A percentile compares a stretch with the other conserved stretches of the same genome.
Conservation (phyloP, 495 filamentous ascomycete species). For the Astrocystis sublimbata region DNA sequence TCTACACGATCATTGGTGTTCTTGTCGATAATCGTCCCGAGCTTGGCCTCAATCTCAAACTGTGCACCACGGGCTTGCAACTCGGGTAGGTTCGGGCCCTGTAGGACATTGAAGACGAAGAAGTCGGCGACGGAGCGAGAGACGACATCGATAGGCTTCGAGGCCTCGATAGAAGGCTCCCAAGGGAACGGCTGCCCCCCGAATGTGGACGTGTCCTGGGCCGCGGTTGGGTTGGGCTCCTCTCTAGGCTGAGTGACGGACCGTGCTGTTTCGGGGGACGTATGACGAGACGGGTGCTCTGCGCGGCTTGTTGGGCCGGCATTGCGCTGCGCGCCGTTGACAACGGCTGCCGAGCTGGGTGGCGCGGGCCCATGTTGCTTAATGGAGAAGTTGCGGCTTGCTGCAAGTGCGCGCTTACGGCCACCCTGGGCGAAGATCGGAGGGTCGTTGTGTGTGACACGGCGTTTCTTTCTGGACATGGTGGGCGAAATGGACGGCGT, state of each 20-base stretch:
- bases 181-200: slow-evolving; percentile 52
- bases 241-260: slow-evolving; percentile 30
- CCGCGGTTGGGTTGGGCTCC: slow-evolving; percentile 16
- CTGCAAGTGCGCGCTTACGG: slow-evolving; percentile 24
- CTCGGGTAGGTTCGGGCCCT: slow-evolving; percentile 56
- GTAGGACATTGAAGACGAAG: slow-evolving; percentile 67
- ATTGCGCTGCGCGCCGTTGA: slow-evolving; percentile 41
- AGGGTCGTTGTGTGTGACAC: slow-evolving; percentile 35
- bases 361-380: slow-evolving; percentile 33
- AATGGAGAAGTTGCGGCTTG: slow-evolving; percentile 40
- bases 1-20: slow-evolving; percentile 64
- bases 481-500: slow-evolving; percentile 31
- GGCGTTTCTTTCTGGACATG: slow-evolving; percentile 36
- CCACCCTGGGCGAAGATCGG: slow-evolving; percentile 49
- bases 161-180: slow-evolving; percentile 71
- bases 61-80: slow-evolving; percentile 59
- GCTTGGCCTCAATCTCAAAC: slow-evolving; percentile 88
- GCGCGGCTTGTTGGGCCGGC: slow-evolving; percentile 26
- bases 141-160: slow-evolving; percentile 66
- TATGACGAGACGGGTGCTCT: slow-evolving; percentile 46
- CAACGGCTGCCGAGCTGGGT: slow-evolving; percentile 24
- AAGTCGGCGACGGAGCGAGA: slow-evolving; percentile 72
- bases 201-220: slow-evolving; percentile 23
- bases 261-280: slow-evolving; percentile 49
- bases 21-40: slow-evolving; percentile 76